These are phyloP conservation scores for Calonectria pauciramosa DNA, from an alignment of 2,329 filamentous ascomycete species.

Conservation along the genomic window DNA sequence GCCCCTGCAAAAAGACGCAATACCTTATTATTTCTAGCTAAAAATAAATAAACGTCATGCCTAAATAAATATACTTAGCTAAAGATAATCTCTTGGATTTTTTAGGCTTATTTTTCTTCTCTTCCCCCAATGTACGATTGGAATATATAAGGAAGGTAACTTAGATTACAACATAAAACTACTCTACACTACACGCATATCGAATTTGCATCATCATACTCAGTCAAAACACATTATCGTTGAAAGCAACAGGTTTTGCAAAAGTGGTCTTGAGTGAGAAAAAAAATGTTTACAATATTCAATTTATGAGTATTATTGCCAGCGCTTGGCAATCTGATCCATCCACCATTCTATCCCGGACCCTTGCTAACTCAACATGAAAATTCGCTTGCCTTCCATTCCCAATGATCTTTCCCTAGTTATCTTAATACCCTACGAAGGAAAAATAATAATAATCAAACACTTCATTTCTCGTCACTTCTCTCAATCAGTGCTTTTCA, in stretches of 20 bases:
- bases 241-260: neutral
- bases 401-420: neutral
- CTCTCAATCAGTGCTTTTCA: slow-evolving; percentile 24
- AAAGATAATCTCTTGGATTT: too few relatives aligned
- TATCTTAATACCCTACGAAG: neutral
- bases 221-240: neutral
- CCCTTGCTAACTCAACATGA: neutral
- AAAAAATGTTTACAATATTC: neutral
- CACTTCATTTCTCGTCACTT: neutral
- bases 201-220: neutral
- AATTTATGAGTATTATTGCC: slow-evolving; percentile 4
- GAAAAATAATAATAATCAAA: neutral
- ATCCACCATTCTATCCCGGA: neutral
- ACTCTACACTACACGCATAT: neutral
- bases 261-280: neutral
- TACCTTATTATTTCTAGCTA: too few relatives aligned
- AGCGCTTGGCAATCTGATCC: slow-evolving; percentile 6
- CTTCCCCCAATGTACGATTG: too few relatives aligned
- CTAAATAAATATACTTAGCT: too few relatives aligned
- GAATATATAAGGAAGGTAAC: too few relatives aligned
- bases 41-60: too few relatives aligned
- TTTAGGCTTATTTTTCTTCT: too few relatives aligned
- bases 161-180: neutral
- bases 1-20: too few relatives aligned
- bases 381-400: neutral